phyloP scores from a whole-genome alignment of 345 rosid genomes.

The Aquilaria malaccensis region DNA sequence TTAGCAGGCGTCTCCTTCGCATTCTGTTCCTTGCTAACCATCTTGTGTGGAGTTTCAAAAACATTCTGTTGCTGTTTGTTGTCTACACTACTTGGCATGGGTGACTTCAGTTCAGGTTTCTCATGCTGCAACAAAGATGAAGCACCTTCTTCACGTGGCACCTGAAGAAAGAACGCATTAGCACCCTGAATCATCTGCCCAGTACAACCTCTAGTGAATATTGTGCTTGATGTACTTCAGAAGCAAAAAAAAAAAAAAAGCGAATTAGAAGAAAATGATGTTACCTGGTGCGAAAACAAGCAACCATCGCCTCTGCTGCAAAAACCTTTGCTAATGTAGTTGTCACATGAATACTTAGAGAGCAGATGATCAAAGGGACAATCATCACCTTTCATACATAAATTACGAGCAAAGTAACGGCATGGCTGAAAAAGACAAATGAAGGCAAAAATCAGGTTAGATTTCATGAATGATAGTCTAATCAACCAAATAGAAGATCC shows the following conservation, averaged over 20 bases:
- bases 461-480: background rate
- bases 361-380: conserved; percentile 93
- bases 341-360: conserved; percentile 72
- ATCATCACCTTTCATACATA: conserved; percentile 87
- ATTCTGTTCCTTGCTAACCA: conserved; percentile 11
- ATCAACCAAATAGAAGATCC: background rate
- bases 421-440: conserved; percentile 69
- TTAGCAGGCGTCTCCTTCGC: conserved; percentile 8
- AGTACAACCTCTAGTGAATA: background rate
- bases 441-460: background rate
- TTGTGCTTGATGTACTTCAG: no score
- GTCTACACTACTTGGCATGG: conserved; percentile 16
- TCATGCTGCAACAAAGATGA: conserved; percentile 17
- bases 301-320: conserved; percentile 73
- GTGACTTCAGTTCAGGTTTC: conserved; percentile 18
- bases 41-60: conserved; percentile 11
- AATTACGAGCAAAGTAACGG: conserved; percentile 66
- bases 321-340: conserved; percentile 40
- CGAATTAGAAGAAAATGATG: conserved; percentile 6
- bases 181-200: conserved; percentile 4
- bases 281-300: conserved; percentile 89
- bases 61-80: conserved; percentile 21
- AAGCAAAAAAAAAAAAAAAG: background rate
- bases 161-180: conserved; percentile 16
- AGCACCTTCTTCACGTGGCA: conserved; percentile 27